Conservation (phyloP, 768 basidiomycete species). For the Amanita brunnescens region DNA sequence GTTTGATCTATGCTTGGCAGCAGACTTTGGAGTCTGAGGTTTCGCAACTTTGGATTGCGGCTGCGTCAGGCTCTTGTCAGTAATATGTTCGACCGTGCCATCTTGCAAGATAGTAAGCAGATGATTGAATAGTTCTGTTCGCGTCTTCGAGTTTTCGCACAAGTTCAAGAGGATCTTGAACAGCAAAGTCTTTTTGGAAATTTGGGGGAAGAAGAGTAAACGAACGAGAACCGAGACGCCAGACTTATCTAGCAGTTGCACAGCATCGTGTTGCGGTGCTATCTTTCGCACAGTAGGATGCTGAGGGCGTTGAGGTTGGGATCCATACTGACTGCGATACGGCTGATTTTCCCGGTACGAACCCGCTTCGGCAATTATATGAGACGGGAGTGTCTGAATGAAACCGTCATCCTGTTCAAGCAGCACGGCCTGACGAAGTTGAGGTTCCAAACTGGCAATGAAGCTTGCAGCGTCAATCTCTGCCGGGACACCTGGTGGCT, state of each 20-base stretch:
- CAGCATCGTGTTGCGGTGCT: slow-evolving; percentile 68
- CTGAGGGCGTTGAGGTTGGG: slow-evolving; percentile 22
- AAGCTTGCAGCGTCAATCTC: slow-evolving; percentile 88
- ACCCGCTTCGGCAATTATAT: slow-evolving; percentile 80
- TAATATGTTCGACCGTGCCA: slow-evolving; percentile 84
- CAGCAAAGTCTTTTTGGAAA: slow-evolving; percentile 74
- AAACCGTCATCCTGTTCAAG: slow-evolving; percentile 84
- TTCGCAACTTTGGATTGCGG: slow-evolving; percentile 66
- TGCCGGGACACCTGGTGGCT: slow-evolving; percentile 44
- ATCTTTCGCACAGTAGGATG: slow-evolving; percentile 38
- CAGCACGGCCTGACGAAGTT: slow-evolving; percentile 83
- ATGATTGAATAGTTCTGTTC: slow-evolving; percentile 89
- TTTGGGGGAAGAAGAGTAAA: slow-evolving; percentile 93
- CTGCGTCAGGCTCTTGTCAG: slow-evolving; percentile 90
- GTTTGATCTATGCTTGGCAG: slow-evolving; percentile 62
- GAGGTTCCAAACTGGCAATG: slow-evolving; percentile 86
- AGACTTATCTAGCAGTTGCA: slow-evolving; percentile 85
- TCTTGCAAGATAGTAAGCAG: slow-evolving; percentile 93
- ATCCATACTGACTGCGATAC: slow-evolving; percentile 22
- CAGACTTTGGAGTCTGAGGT: slow-evolving; percentile 43
- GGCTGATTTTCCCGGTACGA: slow-evolving; percentile 52
- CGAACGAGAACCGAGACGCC: slow-evolving; percentile 86
- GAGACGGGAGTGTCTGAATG: slow-evolving; percentile 70
- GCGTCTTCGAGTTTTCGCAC: slow-evolving; percentile 89
- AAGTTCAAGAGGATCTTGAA: slow-evolving; percentile 90